Conservation (phyloP, 2,329 filamentous ascomycete genomes). For the Hypoxylon sp. region DNA sequence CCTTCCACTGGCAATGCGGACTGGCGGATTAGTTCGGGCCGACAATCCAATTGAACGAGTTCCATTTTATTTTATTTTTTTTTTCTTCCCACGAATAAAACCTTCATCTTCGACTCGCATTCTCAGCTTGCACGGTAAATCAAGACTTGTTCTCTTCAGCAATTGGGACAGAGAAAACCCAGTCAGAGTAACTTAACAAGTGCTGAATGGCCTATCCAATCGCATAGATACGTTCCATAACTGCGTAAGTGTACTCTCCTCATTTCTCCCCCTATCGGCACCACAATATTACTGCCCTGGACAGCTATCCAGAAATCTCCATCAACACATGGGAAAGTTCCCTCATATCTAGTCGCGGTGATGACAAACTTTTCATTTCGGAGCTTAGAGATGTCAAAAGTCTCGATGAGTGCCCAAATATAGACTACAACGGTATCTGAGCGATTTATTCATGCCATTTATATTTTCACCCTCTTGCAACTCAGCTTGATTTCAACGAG, state of each 20-base stretch:
- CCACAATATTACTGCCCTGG: not conserved
- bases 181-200: constrained; percentile 8
- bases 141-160: constrained; percentile 2
- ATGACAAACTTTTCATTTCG: constrained; percentile 70
- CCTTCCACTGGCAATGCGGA: too few species aligned
- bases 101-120: constrained; percentile 22
- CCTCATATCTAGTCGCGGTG: constrained; percentile 61
- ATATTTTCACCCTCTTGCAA: not conserved
- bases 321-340: not conserved
- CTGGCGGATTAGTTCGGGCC: constrained; percentile 26
- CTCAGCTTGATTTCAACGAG: not conserved
- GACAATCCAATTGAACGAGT: constrained; percentile 28
- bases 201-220: constrained; percentile 14
- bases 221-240: constrained; percentile 3
- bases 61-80: constrained; percentile 17
- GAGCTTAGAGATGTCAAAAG: constrained; percentile 72
- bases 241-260: constrained; percentile 31
- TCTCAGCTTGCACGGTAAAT: not conserved
- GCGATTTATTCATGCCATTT: constrained; percentile 58
- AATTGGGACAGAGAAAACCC: constrained; percentile 2
- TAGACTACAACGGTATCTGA: constrained; percentile 99
- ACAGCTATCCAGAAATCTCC: not conserved
- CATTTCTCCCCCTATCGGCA: not conserved
- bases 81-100: constrained; percentile 29
- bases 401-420: constrained; percentile 76